These are phyloP conservation scores for Gossypium davidsonii DNA, from an alignment of 441 rosid genomes.

Conservation along the genomic window DNA sequence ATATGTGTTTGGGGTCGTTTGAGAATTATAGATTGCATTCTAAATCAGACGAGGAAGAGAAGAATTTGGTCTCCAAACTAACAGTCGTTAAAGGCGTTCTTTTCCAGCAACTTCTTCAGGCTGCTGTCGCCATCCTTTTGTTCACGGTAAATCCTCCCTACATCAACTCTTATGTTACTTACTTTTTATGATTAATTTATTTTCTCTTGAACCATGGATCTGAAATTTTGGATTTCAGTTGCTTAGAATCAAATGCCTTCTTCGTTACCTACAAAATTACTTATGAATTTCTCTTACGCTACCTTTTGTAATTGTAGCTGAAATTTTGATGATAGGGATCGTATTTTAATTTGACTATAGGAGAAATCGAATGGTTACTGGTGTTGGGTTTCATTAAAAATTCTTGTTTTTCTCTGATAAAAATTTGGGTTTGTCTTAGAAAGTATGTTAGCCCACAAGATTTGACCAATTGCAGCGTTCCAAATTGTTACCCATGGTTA, in stretches of 20 bases:
- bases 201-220: background rate
- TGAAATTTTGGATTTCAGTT: background rate
- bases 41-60: conserved; percentile 63
- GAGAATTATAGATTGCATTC: conserved; percentile 71
- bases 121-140: conserved; percentile 68
- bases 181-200: background rate
- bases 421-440: background rate
- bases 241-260: too few species aligned
- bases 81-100: conserved; percentile 73
- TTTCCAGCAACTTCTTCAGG: conserved; percentile 73
- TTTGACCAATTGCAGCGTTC: background rate
- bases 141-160: conserved; percentile 40
- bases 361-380: background rate
- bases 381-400: background rate
- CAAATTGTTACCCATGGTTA: background rate
- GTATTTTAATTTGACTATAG: background rate
- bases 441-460: background rate
- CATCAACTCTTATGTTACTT: background rate
- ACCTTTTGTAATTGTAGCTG: too few species aligned
- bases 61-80: conserved; percentile 67
- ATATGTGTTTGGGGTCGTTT: conserved; percentile 41
- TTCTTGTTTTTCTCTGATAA: background rate
- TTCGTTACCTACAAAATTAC: too few species aligned
- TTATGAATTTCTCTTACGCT: too few species aligned
- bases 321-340: background rate